Conservation (phyloP, 2,329 filamentous ascomycete species). For the Claviceps pazoutovae region DNA sequence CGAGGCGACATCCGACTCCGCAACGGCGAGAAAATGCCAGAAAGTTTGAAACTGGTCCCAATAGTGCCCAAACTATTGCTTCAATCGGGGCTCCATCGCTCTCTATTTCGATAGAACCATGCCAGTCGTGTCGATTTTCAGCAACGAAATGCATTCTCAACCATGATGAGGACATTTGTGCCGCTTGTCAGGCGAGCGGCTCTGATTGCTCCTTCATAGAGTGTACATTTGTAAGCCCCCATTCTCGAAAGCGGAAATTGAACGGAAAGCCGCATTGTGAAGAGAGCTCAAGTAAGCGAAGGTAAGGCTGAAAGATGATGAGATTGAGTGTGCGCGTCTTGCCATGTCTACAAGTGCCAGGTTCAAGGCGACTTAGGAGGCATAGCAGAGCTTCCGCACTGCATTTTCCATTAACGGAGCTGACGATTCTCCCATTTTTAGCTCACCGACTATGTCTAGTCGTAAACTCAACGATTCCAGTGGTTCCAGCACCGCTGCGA, state of each 20-base stretch:
- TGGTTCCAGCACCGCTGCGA: slow-evolving; percentile 47
- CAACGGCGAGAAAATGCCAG: slow-evolving; percentile 32
- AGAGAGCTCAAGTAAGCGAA: slow-evolving; percentile 46
- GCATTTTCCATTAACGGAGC: background rate
- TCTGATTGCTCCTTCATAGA: slow-evolving; percentile 67
- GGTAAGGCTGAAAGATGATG: slow-evolving; percentile 35
- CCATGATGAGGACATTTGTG: slow-evolving; percentile 62
- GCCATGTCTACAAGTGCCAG: background rate
- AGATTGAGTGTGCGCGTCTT: background rate
- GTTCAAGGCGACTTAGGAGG: background rate
- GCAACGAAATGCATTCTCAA: slow-evolving; percentile 62
- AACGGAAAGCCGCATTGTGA: slow-evolving; percentile 49
- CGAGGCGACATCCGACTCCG: slow-evolving; percentile 26
- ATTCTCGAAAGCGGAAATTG: slow-evolving; percentile 67
- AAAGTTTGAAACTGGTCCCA: slow-evolving; percentile 34
- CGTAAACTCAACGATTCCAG: slow-evolving; percentile 41
- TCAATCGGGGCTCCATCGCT: slow-evolving; percentile 35
- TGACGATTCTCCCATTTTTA: slow-evolving; percentile 17
- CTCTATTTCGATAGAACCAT: slow-evolving; percentile 37
- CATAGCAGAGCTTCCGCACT: background rate
- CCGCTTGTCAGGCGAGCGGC: slow-evolving; percentile 64
- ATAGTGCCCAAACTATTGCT: slow-evolving; percentile 37
- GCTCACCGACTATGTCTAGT: slow-evolving; percentile 40
- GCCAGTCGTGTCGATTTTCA: slow-evolving; percentile 60
- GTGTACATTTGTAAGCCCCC: slow-evolving; percentile 37